A percentile compares a stretch with the other conserved stretches of the same genome.
Evolutionary conservation across 139 green algal species (phyloP).

Genomic region (Chlamydomonas sp.): DNA sequence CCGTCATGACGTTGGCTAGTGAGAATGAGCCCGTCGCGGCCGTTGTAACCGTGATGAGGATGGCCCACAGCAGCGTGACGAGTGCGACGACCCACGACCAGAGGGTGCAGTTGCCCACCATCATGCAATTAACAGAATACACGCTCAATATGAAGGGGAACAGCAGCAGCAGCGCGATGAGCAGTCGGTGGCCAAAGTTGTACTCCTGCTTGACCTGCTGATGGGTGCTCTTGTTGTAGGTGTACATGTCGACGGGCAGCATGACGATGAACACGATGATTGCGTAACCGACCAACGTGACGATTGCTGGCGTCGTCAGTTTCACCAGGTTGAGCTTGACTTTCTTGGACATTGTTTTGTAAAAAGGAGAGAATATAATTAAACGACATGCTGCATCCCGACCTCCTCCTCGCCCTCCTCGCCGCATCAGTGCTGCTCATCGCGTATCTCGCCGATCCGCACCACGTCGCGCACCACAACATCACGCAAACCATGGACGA

Average conservation of each 20-base stretch:
- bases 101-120: conserved; percentile 9
- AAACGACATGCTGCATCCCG: no score
- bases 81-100: conserved; percentile 17
- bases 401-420: no score
- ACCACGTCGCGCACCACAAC: no score
- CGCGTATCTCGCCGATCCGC: no score
- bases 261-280: conserved; percentile 14
- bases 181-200: conserved; percentile 10
- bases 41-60: conserved; percentile 6
- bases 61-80: conserved; percentile 8
- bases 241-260: conserved; percentile 20
- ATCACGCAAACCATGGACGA: no score
- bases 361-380: no score
- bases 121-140: conserved; percentile 18
- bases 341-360: no score
- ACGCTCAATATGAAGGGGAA: conserved; percentile 17
- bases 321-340: background rate
- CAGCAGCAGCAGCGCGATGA: conserved; percentile 13
- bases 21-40: background rate
- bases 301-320: conserved; percentile 7
- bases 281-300: conserved; percentile 11
- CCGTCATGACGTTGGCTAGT: conserved; percentile 7
- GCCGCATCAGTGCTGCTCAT: no score
- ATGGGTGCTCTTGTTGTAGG: conserved; percentile 2
- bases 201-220: conserved; percentile 10